Evolutionary conservation across 305 asterid species (phyloP).

Genomic region (Andrographis paniculata): DNA sequence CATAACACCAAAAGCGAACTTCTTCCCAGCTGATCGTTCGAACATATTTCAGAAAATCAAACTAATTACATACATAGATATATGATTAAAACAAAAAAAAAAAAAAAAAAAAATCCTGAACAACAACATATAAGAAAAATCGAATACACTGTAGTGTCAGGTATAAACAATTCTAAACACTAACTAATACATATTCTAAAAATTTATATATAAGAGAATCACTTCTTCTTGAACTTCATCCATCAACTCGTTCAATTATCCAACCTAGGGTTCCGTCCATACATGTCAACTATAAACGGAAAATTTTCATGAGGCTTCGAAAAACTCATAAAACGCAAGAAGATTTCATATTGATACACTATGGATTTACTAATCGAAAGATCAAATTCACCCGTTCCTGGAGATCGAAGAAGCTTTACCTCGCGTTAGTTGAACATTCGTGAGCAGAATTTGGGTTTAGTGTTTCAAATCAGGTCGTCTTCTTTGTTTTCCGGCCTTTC

Average conservation of each 20-base stretch:
- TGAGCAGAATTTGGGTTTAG: too few species aligned
- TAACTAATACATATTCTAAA: not conserved
- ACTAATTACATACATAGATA: not conserved
- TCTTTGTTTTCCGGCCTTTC: too few species aligned
- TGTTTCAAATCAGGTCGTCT: too few species aligned
- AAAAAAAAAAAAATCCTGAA: not conserved
- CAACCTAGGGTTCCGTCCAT: conserved; percentile 13
- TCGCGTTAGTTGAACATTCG: not conserved
- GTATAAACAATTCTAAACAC: too few species aligned
- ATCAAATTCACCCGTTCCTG: not conserved
- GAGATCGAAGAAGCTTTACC: not conserved
- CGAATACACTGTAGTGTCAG: not conserved
- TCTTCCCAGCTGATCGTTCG: conserved; percentile 2
- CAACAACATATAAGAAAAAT: not conserved
- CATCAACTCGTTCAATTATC: conserved; percentile 4
- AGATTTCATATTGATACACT: not conserved
- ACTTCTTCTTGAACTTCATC: conserved; percentile 1
- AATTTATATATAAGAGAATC: not conserved
- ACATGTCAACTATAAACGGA: not conserved
- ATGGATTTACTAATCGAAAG: not conserved
- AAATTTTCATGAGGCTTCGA: not conserved
- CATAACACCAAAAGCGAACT: not conserved
- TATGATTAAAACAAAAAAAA: not conserved
- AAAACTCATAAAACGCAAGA: not conserved
- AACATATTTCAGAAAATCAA: conserved; percentile 10